Percentiles rank a stretch among this genome's conserved stretches.
These are phyloP conservation scores for Aspergillus neotritici DNA, from an alignment of 2,329 filamentous ascomycete genomes.

Conservation along the genomic window DNA sequence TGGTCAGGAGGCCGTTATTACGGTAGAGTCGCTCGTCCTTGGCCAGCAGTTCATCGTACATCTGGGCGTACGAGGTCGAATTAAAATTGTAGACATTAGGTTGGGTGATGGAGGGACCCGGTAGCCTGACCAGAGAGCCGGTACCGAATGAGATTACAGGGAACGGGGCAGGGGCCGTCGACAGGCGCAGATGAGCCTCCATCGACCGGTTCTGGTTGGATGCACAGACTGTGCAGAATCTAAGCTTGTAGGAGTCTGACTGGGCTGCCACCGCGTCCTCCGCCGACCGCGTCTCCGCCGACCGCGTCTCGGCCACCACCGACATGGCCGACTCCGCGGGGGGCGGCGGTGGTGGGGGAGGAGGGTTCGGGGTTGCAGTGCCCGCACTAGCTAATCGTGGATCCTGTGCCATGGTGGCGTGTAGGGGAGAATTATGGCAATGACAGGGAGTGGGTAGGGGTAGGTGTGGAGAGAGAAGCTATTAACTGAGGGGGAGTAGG, in stretches of 20 bases:
- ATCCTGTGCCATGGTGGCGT: constrained; percentile 43
- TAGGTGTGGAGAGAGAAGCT: constrained; percentile 9
- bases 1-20: constrained; percentile 88
- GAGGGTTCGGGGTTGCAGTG: constrained; percentile 37
- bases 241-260: constrained; percentile 72
- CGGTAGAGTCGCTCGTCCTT: constrained; percentile 86
- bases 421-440: constrained; percentile 1
- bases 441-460: background rate
- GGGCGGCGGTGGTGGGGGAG: constrained; percentile 50
- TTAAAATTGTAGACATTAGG: constrained; percentile 99
- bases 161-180: constrained; percentile 73
- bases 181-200: constrained; percentile 95
- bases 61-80: constrained; percentile 87
- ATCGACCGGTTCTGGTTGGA: constrained; percentile 99
- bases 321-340: constrained; percentile 27
- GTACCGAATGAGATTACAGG: constrained; percentile 99
- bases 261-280: constrained; percentile 7
- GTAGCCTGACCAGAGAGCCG: constrained; percentile 85
- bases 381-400: constrained; percentile 47
- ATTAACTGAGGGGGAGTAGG: constrained; percentile 11
- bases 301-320: constrained; percentile 28
- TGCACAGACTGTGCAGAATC: constrained; percentile 97
- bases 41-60: constrained; percentile 81
- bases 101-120: constrained; percentile 82
- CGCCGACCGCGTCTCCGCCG: constrained; percentile 23